These are phyloP conservation scores for Phytophthora lateralis DNA, from an alignment of 352 stramenopile species.

Conservation along the genomic window DNA sequence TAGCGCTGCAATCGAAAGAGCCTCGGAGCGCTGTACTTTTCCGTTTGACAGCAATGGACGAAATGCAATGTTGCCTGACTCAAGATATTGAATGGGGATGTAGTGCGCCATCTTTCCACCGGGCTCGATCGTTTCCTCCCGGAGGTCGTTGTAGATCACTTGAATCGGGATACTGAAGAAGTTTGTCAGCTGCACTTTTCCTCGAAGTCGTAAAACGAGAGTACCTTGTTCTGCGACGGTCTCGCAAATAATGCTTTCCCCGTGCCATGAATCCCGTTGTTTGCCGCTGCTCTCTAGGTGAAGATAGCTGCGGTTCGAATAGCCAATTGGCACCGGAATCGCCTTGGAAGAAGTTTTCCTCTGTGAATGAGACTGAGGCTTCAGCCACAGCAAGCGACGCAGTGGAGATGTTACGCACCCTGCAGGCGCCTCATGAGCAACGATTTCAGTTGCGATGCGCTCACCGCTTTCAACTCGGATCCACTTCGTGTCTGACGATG, in stretches of 20 bases:
- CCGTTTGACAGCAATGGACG: conserved; percentile 66
- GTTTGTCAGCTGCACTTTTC: conserved; percentile 82
- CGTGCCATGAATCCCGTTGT: conserved; percentile 70
- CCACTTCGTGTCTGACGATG: conserved; percentile 72
- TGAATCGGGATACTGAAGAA: conserved; percentile 73
- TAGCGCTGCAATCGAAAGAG: conserved; percentile 65
- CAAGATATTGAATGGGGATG: conserved; percentile 81
- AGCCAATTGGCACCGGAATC: conserved; percentile 87
- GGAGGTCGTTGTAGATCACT: conserved; percentile 76
- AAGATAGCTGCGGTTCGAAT: conserved; percentile 86
- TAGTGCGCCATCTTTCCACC: conserved; percentile 64
- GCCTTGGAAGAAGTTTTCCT: conserved; percentile 54
- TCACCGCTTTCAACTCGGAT: conserved; percentile 68
- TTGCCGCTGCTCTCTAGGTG: conserved; percentile 74
- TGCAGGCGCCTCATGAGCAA: conserved; percentile 84
- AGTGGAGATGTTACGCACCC: conserved; percentile 80
- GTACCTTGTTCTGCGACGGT: conserved; percentile 87
- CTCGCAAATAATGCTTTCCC: conserved; percentile 84
- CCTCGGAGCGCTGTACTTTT: conserved; percentile 60
- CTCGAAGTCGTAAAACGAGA: conserved; percentile 76
- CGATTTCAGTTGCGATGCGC: conserved; percentile 73
- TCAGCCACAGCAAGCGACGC: conserved; percentile 76
- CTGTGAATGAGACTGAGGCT: conserved; percentile 62
- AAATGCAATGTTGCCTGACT: conserved; percentile 72
- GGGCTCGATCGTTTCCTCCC: conserved; percentile 55